Conservation (phyloP, 345 rosid species). For the Murraya koenigii region DNA sequence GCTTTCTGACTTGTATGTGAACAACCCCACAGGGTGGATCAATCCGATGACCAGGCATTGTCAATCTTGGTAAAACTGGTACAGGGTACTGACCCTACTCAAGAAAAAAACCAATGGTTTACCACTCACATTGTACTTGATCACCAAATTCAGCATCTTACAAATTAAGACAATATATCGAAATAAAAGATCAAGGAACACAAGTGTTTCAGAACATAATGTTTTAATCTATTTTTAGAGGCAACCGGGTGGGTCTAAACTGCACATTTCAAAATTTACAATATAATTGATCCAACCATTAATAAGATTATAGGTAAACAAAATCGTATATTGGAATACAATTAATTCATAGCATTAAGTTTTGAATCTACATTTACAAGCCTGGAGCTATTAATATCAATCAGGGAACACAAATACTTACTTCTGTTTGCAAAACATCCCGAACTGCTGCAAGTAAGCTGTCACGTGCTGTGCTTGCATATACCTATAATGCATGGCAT, state of each 20-base stretch:
- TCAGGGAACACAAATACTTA: conserved; percentile 47
- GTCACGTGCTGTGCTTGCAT: conserved; percentile 94
- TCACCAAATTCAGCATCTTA: neutral
- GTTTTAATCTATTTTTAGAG: neutral
- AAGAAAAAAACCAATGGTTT: conserved; percentile 8
- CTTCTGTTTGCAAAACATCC: conserved; percentile 96
- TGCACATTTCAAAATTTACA: conserved; percentile 14
- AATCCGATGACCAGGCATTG: conserved; percentile 98
- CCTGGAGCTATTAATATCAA: conserved; percentile 16
- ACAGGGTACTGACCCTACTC: conserved; percentile 81
- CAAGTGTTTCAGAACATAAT: neutral
- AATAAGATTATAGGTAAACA: neutral
- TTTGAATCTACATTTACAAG: neutral
- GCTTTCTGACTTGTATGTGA: conserved; percentile 50
- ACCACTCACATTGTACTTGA: conserved; percentile 12
- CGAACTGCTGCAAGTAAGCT: conserved; percentile 93
- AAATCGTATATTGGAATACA: neutral
- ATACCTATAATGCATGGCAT: conserved; percentile 55
- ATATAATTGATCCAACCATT: neutral
- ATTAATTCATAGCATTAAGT: neutral
- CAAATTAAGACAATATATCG: neutral
- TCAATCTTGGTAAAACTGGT: conserved; percentile 90
- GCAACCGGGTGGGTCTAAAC: neutral
- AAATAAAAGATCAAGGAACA: conserved; percentile 1
- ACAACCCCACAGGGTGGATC: conserved; percentile 99